phyloP scores from a whole-genome alignment of 768 basidiomycete genomes.

The Mycena metata region DNA sequence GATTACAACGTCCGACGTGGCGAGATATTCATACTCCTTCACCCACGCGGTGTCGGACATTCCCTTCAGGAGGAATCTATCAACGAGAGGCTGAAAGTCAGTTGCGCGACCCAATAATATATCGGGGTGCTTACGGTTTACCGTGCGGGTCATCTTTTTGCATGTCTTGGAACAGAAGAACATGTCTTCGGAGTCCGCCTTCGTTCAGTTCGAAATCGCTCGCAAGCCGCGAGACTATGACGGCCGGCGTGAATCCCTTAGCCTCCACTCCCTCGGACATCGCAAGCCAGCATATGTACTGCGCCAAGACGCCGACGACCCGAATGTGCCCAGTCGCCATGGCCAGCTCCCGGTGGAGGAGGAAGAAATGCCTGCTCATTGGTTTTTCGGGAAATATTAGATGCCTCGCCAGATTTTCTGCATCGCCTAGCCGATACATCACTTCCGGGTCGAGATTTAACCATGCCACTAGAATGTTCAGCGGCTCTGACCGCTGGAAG shows the following conservation, averaged over 20 bases:
- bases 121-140: neutral
- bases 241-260: too few species aligned
- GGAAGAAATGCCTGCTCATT: neutral
- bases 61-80: neutral
- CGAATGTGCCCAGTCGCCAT: neutral
- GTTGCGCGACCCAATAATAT: neutral
- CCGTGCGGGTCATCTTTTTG: neutral
- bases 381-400: neutral
- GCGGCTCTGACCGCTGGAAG: neutral
- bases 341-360: neutral
- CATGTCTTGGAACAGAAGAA: neutral
- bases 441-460: neutral
- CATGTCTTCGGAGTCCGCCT: neutral
- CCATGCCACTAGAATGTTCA: neutral
- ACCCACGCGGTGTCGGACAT: neutral
- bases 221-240: neutral
- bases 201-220: neutral
- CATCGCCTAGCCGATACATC: neutral
- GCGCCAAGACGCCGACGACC: neutral
- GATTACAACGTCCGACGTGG: too few species aligned
- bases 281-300: neutral
- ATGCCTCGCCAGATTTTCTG: neutral
- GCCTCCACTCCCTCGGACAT: neutral
- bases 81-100: neutral
- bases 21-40: too few species aligned